Evolutionary conservation across 108 stramenopile genomes (phyloP).

Genomic region (Nitzschia sp.): DNA sequence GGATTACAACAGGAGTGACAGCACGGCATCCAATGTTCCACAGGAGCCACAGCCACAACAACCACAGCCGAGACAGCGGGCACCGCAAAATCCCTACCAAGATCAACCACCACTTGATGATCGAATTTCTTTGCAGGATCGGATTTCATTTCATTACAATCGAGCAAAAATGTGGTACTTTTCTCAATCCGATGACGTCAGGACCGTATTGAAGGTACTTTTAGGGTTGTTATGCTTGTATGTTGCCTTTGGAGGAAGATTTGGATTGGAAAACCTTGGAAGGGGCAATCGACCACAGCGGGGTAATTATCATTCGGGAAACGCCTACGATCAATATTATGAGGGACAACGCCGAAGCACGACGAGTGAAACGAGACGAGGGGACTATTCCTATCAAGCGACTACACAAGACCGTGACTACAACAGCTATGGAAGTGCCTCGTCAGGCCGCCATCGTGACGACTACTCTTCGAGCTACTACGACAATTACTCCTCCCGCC

Average conservation of each 20-base stretch:
- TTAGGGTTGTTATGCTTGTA: conserved; percentile 58
- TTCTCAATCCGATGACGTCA: conserved; percentile 55
- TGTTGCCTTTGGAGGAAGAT: conserved; percentile 79
- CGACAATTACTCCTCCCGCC: neutral
- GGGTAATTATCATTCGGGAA: conserved; percentile 63
- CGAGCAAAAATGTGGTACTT: conserved; percentile 50
- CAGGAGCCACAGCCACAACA: conserved; percentile 11
- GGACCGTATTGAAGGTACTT: conserved; percentile 60
- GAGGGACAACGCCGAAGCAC: neutral
- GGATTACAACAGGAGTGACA: conserved; percentile 3
- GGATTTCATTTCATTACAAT: conserved; percentile 38
- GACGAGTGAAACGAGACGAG: neutral
- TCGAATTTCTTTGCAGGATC: conserved; percentile 38
- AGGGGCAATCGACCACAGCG: neutral
- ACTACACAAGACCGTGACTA: neutral
- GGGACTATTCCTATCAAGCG: neutral
- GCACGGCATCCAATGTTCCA: neutral
- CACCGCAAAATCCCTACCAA: conserved; percentile 12
- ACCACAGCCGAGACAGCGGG: conserved; percentile 2
- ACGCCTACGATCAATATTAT: conserved; percentile 65
- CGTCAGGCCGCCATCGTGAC: neutral
- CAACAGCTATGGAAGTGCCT: neutral
- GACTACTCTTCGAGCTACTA: conserved; percentile 10
- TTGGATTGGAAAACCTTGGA: conserved; percentile 53
- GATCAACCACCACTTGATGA: conserved; percentile 30